A percentile compares a stretch with the other conserved stretches of the same genome.
phyloP scores from a whole-genome alignment of 164 flowering plant species.

The Protea cynaroides region DNA sequence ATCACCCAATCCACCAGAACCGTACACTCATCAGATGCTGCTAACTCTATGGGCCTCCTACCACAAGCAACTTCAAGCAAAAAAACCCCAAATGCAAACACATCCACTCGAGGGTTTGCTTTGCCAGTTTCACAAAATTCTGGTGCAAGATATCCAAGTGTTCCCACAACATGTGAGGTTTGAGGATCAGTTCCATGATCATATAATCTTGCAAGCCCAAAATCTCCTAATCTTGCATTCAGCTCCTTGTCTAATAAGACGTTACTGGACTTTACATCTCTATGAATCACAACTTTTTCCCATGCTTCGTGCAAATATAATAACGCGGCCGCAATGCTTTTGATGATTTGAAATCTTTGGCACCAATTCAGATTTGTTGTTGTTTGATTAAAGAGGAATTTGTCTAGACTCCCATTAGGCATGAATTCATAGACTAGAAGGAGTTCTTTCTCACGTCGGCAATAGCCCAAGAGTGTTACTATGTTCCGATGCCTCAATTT shows the following conservation, averaged over 20 bases:
- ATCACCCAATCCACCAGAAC: conserved; percentile 2
- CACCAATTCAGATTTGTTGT: neutral
- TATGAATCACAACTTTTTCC: neutral
- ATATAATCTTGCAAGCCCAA: neutral
- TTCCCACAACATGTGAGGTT: conserved; percentile 3
- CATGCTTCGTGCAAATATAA: neutral
- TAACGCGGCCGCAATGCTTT: neutral
- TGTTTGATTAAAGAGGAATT: neutral
- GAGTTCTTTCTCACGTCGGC: neutral
- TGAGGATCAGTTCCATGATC: conserved; percentile 1
- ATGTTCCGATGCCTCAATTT: neutral
- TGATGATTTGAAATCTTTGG: neutral
- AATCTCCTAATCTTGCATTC: neutral
- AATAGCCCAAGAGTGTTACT: neutral
- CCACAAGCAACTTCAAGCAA: neutral
- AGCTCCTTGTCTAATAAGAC: neutral
- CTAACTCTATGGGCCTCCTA: neutral
- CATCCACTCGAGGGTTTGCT: neutral
- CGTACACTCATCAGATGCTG: neutral
- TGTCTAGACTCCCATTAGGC: neutral
- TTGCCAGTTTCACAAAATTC: conserved; percentile 1
- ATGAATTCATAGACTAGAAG: neutral
- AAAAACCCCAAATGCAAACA: neutral
- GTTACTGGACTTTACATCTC: neutral
- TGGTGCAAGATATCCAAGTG: conserved; percentile 8